Base-by-base conservation (phyloP, 2,329 filamentous ascomycete species). In the Aureobasidium mangrovei region DNA sequence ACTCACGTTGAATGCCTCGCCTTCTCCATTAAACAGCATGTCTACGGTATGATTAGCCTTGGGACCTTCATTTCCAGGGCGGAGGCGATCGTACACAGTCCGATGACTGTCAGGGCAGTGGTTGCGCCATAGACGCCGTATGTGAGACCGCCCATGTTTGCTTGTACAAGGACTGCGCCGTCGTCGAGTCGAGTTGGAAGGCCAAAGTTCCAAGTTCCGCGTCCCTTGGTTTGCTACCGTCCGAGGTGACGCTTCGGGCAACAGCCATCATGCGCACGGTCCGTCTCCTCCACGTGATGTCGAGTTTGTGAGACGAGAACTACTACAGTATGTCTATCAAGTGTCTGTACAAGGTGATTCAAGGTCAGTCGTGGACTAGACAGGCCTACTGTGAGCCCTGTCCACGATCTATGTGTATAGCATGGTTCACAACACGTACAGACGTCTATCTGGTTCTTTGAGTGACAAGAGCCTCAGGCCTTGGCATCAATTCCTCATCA, bases 21-120 rank as follows among this genome's bases (percentile, higher is more conserved):
- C 93, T 71, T 88, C 90, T 68, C 89, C 90, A 67, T 93, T 94
- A 70, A 98, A 96, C 70, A 98, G 88, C 89, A 98, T 94, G 74
- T 98, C 93, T 98, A 71, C 43, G 40, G 54, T 44, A 42, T 56
- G 38, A 57, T 67, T 61, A 68, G 64, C 62, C 45, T 53, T 58
- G 35, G 39, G 10, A 31, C 12, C 40, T 29, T 32, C 4, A 28
- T 9, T 8, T 28, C n/a, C 4, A 27, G 44, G 31, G 48, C 48
- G 43, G 29, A 7, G 26, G 43, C 38, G 42, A 9, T 53, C 67
- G 55, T 66, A 70, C 68, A 70, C 31, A 70, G 62, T 49, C 68
- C 68, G 56, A 70, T 63, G 57, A 70, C 63, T 10, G 63, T 60
- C 33, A 70, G 59, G 36, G 66, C 64, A 18, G 62, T 59, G 42